Conservation (phyloP, 192 early-diverging fungal species). For the Lobosporangium transversale region DNA sequence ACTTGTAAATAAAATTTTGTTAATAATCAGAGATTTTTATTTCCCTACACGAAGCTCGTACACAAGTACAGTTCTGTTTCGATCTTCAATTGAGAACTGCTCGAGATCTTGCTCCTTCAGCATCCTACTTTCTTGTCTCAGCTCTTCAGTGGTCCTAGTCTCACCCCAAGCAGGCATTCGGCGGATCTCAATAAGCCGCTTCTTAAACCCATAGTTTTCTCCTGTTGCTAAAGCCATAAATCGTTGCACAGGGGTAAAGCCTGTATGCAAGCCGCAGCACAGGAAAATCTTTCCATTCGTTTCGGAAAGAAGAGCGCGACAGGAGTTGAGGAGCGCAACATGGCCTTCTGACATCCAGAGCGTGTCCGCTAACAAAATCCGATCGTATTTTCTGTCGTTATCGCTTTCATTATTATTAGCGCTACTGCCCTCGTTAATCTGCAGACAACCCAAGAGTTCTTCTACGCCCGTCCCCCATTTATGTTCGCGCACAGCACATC, state of each 20-base stretch:
- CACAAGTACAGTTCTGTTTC: constrained; percentile 39
- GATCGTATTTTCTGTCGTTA: constrained; percentile 11
- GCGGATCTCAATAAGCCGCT: constrained; percentile 26
- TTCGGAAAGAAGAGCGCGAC: constrained; percentile 13
- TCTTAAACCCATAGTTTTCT: constrained; percentile 11
- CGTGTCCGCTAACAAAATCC: constrained; percentile 42
- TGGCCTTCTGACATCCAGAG: constrained; percentile 48
- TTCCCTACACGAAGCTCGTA: too few relatives aligned
- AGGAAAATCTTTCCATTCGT: constrained; percentile 36
- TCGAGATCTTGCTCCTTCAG: constrained; percentile 40
- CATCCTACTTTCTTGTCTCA: constrained; percentile 18
- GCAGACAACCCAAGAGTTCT: constrained; percentile 28
- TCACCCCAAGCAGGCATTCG: constrained; percentile 37
- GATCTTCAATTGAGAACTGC: constrained; percentile 26
- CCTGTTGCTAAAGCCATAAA: constrained; percentile 29
- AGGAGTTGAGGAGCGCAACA: constrained; percentile 21
- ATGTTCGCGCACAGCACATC: constrained; percentile 45
- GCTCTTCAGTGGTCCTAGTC: constrained; percentile 14
- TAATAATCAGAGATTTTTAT: too few relatives aligned
- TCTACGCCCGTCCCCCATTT: constrained; percentile 40
- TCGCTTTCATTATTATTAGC: not conserved
- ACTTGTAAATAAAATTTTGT: too few relatives aligned
- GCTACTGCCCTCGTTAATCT: not conserved
- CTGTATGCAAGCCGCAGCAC: constrained; percentile 44
- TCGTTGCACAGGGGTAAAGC: constrained; percentile 26